Evolutionary conservation across 345 rosid genomes (phyloP).

Genomic region (Syzygium aromaticum): DNA sequence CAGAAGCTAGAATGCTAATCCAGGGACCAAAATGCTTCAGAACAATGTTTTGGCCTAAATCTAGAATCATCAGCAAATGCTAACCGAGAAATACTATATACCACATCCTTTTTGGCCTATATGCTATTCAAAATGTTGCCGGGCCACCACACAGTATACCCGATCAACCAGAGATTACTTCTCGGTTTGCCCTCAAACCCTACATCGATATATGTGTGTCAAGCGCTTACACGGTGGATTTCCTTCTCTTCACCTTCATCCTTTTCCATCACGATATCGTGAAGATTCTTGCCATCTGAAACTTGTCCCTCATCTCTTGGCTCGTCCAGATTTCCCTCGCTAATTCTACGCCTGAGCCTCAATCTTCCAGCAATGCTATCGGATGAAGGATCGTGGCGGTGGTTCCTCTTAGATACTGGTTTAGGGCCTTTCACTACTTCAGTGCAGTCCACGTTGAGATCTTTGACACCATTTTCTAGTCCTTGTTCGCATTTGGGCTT

Average conservation of each 20-base stretch:
- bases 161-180: not conserved
- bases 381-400: constrained; percentile 16
- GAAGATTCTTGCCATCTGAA: not conserved
- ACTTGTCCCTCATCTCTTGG: not conserved
- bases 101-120: not conserved
- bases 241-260: not conserved
- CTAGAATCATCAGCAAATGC: not conserved
- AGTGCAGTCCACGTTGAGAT: constrained; percentile 5
- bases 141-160: not conserved
- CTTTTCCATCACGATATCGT: not conserved
- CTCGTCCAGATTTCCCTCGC: not conserved
- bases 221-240: not conserved
- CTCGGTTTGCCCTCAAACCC: not conserved
- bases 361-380: constrained; percentile 41
- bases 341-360: constrained; percentile 21
- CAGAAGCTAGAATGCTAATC: not conserved
- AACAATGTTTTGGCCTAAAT: not conserved
- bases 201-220: not conserved
- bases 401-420: constrained; percentile 6
- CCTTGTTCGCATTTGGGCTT: not conserved
- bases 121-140: not conserved
- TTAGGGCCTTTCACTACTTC: constrained; percentile 1
- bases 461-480: not conserved
- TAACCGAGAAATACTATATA: not conserved
- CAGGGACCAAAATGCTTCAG: not conserved